These are phyloP conservation scores for Colletotrichum cordylinicola DNA, from an alignment of 2,329 filamentous ascomycete genomes.

Conservation along the genomic window DNA sequence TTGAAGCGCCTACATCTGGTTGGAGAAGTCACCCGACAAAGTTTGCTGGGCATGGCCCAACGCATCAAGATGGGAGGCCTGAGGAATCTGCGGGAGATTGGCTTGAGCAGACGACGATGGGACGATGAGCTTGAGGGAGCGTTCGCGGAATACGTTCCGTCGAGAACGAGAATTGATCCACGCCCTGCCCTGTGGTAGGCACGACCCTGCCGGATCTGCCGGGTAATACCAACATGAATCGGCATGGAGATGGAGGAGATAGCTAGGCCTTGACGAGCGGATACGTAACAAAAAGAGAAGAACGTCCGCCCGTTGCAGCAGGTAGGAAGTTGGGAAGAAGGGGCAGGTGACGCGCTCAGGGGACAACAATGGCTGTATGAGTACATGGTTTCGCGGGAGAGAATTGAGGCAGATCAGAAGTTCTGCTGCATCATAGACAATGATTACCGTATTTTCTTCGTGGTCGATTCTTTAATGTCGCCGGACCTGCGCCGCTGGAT, in stretches of 20 bases:
- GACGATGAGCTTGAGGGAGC: neutral
- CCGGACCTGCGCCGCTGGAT: neutral
- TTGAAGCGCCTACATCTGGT: neutral
- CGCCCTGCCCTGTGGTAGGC: neutral
- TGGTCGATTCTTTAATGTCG: neutral
- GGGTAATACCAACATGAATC: fast-evolving
- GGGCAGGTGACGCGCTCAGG: no score
- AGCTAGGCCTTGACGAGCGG: neutral
- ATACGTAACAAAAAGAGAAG: neutral
- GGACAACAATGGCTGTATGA: neutral
- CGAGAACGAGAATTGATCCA: neutral
- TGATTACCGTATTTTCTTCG: neutral
- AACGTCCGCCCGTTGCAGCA: neutral
- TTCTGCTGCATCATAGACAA: neutral
- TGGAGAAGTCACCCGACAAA: neutral
- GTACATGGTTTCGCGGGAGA: neutral
- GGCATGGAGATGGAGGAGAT: neutral
- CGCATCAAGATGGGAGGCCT: neutral
- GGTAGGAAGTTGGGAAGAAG: no score
- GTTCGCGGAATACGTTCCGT: neutral
- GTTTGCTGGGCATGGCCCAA: neutral
- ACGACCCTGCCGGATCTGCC: neutral
- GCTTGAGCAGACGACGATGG: neutral
- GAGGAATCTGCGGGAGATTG: neutral
- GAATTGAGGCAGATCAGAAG: neutral